These are phyloP conservation scores for Leavenworthia alabamica DNA, from an alignment of 345 rosid genomes.

Conservation along the genomic window DNA sequence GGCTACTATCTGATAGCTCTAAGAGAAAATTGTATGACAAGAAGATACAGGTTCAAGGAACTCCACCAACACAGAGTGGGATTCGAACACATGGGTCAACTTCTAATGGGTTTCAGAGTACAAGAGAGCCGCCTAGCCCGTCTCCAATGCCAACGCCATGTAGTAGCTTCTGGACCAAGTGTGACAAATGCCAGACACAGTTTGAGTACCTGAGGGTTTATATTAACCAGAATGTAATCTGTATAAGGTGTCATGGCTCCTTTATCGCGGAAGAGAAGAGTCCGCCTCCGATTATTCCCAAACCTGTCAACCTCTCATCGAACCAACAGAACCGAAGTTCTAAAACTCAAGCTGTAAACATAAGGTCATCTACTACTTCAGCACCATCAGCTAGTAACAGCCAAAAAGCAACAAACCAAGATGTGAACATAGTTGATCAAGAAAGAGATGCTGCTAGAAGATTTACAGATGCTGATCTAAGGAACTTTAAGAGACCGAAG, in stretches of 20 bases:
- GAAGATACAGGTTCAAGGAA: slow-evolving; percentile 38
- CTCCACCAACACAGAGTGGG: slow-evolving; percentile 25
- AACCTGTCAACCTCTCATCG: slow-evolving; percentile 35
- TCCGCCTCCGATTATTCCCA: slow-evolving; percentile 54
- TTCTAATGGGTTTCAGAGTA: slow-evolving; percentile 44
- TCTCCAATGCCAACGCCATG: slow-evolving; percentile 33
- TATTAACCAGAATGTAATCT: slow-evolving; percentile 65
- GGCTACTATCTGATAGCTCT: slow-evolving; percentile 56
- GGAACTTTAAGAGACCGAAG: slow-evolving; percentile 42
- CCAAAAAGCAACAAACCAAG: slow-evolving; percentile 27
- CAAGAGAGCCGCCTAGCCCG: slow-evolving; percentile 23
- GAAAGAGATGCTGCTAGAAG: slow-evolving; percentile 30
- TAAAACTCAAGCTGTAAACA: slow-evolving; percentile 26
- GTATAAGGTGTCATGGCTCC: slow-evolving; percentile 64
- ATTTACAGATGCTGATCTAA: slow-evolving; percentile 30
- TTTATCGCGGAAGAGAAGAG: slow-evolving; percentile 63
- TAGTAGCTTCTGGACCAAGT: slow-evolving; percentile 83
- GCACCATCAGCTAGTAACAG: slow-evolving; percentile 31
- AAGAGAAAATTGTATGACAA: slow-evolving; percentile 60
- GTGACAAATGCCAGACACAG: slow-evolving; percentile 65
- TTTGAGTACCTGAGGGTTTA: slow-evolving; percentile 74
- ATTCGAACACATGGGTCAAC: slow-evolving; percentile 32
- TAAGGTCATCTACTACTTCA: slow-evolving; percentile 20
- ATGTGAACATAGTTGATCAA: slow-evolving; percentile 32
- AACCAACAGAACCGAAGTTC: slow-evolving; percentile 44